Conservation (phyloP, 768 basidiomycete genomes). For the Leccinum imitatum region DNA sequence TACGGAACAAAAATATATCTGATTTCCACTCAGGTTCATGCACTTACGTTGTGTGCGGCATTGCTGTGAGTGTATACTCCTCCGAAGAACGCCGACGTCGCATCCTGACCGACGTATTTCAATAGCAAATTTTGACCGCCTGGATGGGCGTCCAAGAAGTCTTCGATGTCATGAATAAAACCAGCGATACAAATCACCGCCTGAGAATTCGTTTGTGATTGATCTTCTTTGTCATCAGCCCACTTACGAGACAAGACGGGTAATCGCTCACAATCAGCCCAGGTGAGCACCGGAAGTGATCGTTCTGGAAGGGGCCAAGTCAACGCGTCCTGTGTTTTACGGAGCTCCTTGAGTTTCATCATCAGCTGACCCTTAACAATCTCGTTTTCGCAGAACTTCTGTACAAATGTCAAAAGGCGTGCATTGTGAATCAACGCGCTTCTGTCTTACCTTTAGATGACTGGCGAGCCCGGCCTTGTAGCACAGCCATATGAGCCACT, state of each 20-base stretch:
- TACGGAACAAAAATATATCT: neutral
- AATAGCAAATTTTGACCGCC: slow-evolving; percentile 1
- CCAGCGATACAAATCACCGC: neutral
- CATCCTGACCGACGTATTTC: slow-evolving; percentile 4
- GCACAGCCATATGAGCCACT: slow-evolving; percentile 3
- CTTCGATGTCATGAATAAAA: slow-evolving; percentile 1
- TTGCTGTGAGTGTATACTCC: slow-evolving; percentile 3
- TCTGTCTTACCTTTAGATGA: slow-evolving; percentile 1
- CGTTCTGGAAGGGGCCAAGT: neutral
- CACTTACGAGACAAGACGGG: too few relatives aligned
- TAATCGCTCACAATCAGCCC: slow-evolving; percentile 1
- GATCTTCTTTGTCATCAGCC: neutral
- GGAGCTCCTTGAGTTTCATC: slow-evolving; percentile 5
- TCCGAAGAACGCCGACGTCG: slow-evolving; percentile 8
- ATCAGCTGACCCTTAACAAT: neutral
- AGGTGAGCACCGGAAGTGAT: neutral
- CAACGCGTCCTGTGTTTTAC: slow-evolving; percentile 1
- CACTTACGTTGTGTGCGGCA: slow-evolving; percentile 6
- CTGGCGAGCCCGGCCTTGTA: slow-evolving; percentile 2
- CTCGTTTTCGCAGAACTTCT: slow-evolving; percentile 5
- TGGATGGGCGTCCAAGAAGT: slow-evolving; percentile 2
- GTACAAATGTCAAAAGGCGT: neutral
- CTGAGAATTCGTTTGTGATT: neutral
- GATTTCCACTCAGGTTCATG: neutral
- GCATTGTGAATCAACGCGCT: neutral